Percentiles rank a stretch among this genome's conserved stretches.
These are phyloP conservation scores for Quercus cerris DNA, from an alignment of 306 rosid species.

Conservation along the genomic window DNA sequence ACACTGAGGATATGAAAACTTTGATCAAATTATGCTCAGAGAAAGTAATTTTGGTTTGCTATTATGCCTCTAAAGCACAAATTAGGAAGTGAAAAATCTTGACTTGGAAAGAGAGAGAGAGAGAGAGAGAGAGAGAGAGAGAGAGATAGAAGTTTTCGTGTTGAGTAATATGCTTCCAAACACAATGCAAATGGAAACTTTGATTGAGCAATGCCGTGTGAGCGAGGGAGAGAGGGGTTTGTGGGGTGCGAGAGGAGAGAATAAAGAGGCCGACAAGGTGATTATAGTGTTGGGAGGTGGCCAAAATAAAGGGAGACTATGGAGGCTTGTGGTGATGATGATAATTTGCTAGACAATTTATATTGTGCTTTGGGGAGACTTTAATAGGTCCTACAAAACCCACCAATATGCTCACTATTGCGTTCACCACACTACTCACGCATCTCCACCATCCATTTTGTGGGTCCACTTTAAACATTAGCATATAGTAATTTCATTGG, in stretches of 20 bases:
- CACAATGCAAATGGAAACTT: not conserved
- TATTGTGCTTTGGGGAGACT: constrained; percentile 19
- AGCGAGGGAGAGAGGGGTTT: constrained; percentile 4
- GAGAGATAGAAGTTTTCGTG: too few relatives aligned
- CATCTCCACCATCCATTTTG: not conserved
- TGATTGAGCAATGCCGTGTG: not conserved
- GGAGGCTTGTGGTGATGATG: constrained; percentile 64
- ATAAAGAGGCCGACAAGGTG: constrained; percentile 64
- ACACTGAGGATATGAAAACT: not conserved
- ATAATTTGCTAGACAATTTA: constrained; percentile 33
- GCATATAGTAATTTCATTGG: not conserved
- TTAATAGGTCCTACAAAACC: constrained; percentile 25
- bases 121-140: too few relatives aligned
- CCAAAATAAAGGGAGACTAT: constrained; percentile 62
- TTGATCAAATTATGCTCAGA: not conserved
- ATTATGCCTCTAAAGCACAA: not conserved
- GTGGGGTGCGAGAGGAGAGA: not conserved
- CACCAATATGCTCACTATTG: constrained; percentile 20
- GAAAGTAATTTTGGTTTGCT: too few relatives aligned
- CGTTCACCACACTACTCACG: constrained; percentile 4
- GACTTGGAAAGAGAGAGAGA: too few relatives aligned
- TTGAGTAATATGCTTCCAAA: not conserved
- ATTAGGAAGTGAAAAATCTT: not conserved
- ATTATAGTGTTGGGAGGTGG: constrained; percentile 61
- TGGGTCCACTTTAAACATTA: constrained; percentile 3